Evolutionary conservation across 306 rosid species (phyloP).

Genomic region (Pterocarpus santalinus): DNA sequence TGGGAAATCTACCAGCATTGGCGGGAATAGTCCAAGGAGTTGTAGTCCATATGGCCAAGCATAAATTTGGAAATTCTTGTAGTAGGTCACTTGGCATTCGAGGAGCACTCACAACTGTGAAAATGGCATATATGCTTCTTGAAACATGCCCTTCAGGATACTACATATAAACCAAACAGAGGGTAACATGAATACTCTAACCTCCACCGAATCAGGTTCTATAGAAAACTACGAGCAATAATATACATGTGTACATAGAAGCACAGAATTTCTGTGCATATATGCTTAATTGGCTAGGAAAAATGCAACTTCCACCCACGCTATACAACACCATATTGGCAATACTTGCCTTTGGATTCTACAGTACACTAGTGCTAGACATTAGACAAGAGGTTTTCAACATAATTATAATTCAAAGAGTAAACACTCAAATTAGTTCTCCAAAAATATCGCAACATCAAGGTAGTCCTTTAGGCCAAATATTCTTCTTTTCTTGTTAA

Average conservation of each 20-base stretch:
- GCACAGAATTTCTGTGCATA: neutral
- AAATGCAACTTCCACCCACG: constrained; percentile 2
- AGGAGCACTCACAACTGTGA: constrained; percentile 75
- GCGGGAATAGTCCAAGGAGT: constrained; percentile 99
- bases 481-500: no score
- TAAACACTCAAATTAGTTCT: no score
- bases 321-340: constrained; percentile 24
- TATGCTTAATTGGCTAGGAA: constrained; percentile 17
- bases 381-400: constrained; percentile 2
- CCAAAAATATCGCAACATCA: no score
- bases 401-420: neutral
- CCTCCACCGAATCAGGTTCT: constrained; percentile 28
- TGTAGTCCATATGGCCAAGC: constrained; percentile 95
- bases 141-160: constrained; percentile 96
- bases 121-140: constrained; percentile 85
- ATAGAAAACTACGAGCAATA: constrained; percentile 2
- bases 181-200: constrained; percentile 41
- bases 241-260: neutral
- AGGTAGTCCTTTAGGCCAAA: no score
- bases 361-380: constrained; percentile 10
- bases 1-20: constrained; percentile 81
- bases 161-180: constrained; percentile 60
- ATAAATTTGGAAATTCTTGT: constrained; percentile 81
- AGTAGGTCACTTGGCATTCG: constrained; percentile 59
- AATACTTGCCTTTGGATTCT: constrained; percentile 28